Evolutionary conservation across 176 grass and related monocot genomes (phyloP), one percentile per base, ranked within the genome.

Genomic region (Bolboschoenus planiculmis): DNA sequence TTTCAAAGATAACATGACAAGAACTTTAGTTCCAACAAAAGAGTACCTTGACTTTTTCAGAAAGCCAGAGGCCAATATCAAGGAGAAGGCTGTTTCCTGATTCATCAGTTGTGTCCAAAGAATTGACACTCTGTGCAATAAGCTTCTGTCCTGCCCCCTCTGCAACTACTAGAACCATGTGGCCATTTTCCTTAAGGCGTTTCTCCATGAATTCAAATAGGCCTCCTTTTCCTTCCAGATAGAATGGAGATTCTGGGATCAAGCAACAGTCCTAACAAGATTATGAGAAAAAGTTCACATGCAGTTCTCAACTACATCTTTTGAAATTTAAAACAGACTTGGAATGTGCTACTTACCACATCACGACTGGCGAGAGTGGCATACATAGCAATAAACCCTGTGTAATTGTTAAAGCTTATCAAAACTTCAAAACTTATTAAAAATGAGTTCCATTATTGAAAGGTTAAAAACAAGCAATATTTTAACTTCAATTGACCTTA

Each of bases 351-450:
- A 89, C 91, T 83, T 89, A 99, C 96, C 90, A 99, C 96, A 87
- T 99, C 96, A 86, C 96, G 68, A 50, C 86, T 99, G 56, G 96
- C 96, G 57, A 99, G 91, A 74, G 96, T 99, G 57, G 96, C 96
- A 90, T 90, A 95, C 96, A 99, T 93, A 14, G 96, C 89, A 85
- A 99, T 91, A 63, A 99, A 99, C 16, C 96, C 96, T 99, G 89
- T 62, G 83, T 57, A 16, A 81, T 39, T 84, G 78, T 7, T 54
- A 81, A 51, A 58, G 21, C 66, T 40, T 86, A 14, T 80, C 30
- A 80, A 56, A 43, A 53, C 33, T 29, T 23, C 40, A 24, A 72
- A 72, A 7, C 24, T 36, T 20, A 24, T 6, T 21, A 21, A 4
- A 26, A 26, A 27, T 14, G 14, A 46, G 1, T 1, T 24, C 1